Base-by-base conservation (phyloP, 805 yeast genomes). In the Candida anglica region DNA sequence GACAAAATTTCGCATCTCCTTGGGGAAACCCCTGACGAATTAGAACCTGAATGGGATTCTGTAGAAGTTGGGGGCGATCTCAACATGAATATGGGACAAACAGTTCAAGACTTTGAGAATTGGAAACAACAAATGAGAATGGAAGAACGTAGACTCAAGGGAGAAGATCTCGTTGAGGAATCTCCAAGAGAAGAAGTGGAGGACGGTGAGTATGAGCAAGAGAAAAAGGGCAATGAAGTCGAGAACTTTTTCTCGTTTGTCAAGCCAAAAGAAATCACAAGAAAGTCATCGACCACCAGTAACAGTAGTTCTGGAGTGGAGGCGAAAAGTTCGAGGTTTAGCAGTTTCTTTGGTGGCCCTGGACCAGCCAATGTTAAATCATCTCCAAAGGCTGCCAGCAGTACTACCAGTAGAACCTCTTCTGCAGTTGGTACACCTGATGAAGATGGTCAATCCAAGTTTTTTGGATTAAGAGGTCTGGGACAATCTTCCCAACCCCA, bases 41-140 rank as follows among this genome's bases (percentile, higher is more conserved):
- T 38, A 9, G 48, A 46, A n/a, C 69, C 70, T 4, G 71, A 64
- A 27, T 63, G 70, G 71, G 66, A 59, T 32, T 42, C 57, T 9
- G 52, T 55, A 3, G 61, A 55, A 11, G 28, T 56, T 13, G 18
- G 15, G 28, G 30, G 18, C 3, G 43, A 58, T 24, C 50, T 43
- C 31, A 47, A 41, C n/a, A 51, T 41, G 52, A 63, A 48, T 48
- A 69, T 54, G 58, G 81, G 81, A 15, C 71, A 66, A 34, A 69
- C 80, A 0, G 72, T 73, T 3, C 71, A 71, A 34, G 82, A 77
- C 41, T 77, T 76, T 44, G 83, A 77, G 47, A 66, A 61, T 40
- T 77, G 82, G 82, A 74, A 75, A 50, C 53, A 68, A 31, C 64
- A 62, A 40, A 71, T 74, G 80, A 66, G 65, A 40, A 53, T 65